Conservation (phyloP, 2,329 filamentous ascomycete genomes). For the Paecilomyces dactylethromorphus region DNA sequence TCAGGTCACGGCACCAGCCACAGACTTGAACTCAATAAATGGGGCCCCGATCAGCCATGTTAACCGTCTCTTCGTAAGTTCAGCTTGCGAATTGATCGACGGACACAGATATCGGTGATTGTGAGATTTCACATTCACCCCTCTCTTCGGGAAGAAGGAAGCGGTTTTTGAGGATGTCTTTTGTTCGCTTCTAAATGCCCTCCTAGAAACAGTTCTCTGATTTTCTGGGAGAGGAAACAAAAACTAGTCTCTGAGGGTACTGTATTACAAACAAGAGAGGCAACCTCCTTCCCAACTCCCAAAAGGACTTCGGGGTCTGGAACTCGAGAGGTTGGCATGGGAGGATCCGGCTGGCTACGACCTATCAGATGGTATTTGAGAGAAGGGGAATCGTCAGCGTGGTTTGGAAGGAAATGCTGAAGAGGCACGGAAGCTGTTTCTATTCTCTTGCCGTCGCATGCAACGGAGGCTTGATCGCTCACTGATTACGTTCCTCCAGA, state of each 20-base stretch:
- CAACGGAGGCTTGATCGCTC: constrained; percentile 3
- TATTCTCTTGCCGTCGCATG: background rate
- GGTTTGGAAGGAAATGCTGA: background rate
- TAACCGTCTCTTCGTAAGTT: constrained; percentile 55
- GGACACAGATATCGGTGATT: constrained; percentile 47
- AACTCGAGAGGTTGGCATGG: constrained; percentile 19
- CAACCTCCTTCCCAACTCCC: constrained; percentile 16
- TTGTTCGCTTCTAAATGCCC: constrained; percentile 75
- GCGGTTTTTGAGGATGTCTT: constrained; percentile 94
- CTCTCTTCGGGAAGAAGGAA: constrained; percentile 41
- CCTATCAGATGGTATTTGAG: constrained; percentile 3
- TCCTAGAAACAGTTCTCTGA: constrained; percentile 40
- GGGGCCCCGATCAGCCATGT: constrained; percentile 58
- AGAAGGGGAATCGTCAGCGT: constrained; percentile 8
- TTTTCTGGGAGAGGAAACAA: constrained; percentile 69
- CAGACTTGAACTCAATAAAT: constrained; percentile 40
- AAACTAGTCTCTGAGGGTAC: constrained; percentile 87
- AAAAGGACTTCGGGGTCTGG: constrained; percentile 13
- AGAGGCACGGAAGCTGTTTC: background rate
- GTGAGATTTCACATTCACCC: constrained; percentile 20
- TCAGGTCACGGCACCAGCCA: constrained; percentile 50
- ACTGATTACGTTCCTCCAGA: background rate
- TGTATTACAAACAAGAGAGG: constrained; percentile 75
- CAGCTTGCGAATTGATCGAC: constrained; percentile 47
- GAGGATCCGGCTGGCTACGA: constrained; percentile 6